Evolutionary conservation across 164 flowering plant species (phyloP), one percentile per base, ranked within the genome.

Genomic region (Santalum album): DNA sequence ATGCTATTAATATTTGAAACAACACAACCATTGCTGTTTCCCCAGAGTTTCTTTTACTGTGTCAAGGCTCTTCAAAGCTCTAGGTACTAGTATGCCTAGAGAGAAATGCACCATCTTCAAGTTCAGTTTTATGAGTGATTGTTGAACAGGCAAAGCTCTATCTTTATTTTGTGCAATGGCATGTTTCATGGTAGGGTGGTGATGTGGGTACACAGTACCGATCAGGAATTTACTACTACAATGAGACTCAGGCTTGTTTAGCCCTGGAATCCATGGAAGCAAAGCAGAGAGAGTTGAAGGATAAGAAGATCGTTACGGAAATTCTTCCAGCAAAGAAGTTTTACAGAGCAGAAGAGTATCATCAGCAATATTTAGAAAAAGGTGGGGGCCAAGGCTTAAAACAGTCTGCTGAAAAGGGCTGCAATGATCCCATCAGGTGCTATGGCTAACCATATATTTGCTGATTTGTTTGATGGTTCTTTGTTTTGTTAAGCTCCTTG

Each of bases 191-290:
- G 15, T 70, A 86, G 92, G 90, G 90, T 18, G 72, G 59, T 25
- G 97, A 86, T 68, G 85, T 78, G 50, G 97, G 97, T 0, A 58
- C 87, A 10, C 97, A 84, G 34, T 90, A 90, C 68, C 59, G 95
- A 49, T 84, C 95, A 1, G 97, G 95, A 24, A 84, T 90, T 66
- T 90, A 90, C 75, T 84, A 72, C 66, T 90, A 81, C 77, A 78
- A 62, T 16, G 76, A 71, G 22, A 64, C 35, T 1, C 92, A 89
- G 53, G 86, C 71, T 24, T 61, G 62, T 24, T 50, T 67, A 16
- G 92, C 90, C 1, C 60, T 51, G 29, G 86, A 81, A 50, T 86
- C 95, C 1, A 12, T 69, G 79, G 86, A 78, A 57, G 72, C 67
- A 7, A 77, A 74, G 76, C 90, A 86, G 67, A 22, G 18, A 55